Base-by-base conservation (phyloP, 257 asterid genomes). In the Nicotiana attenuata region DNA sequence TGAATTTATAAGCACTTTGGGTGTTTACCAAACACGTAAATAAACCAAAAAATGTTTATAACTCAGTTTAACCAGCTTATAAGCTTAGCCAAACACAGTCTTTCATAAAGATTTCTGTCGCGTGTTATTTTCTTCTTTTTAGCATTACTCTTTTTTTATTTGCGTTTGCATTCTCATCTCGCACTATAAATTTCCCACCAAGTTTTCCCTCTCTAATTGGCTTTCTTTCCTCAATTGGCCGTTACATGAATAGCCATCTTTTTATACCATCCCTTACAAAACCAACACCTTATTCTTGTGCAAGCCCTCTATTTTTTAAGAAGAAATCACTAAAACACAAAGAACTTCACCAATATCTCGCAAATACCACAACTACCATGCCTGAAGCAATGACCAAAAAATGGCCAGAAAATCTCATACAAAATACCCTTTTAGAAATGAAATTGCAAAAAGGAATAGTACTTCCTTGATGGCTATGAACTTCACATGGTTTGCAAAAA, bases 401-500 rank as follows among this genome's bases (percentile, higher is more conserved):
- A 83, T 68, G 86, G 82, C 73, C 83, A 69, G 38, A 47, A 78
- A 73, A 20, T 24, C 8, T 50, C 45, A 64, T 31, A 7, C 73
- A 60, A 57, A 29, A 82, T 29, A 24, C 85, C 66, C 86, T 91
- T 16, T 67, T 89, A 1, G 99, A 93, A 89, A 89, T 93, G 24
- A 89, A 88, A 85, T 64, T 85, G 2, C 99, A 95, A 82, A 78
- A 92, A 77, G 82, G 85, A 45, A 90, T 92, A 57, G 81, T 90
- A 5, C 33, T 84, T 31, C 98, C 99, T 0, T 96, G 80, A 35
- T 82, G 14, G 93, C 90, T 0, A 91, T 92, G 92, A 92, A 96
- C 80, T 83, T 96, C 14, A 88, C 95, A 3, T 94, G 97, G 97
- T 94, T 92, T 69, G 94, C 97, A 17, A 93, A 95, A 80, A 83